Evolutionary conservation across 495 filamentous ascomycete species (phyloP).

Genomic region (Paragyromitra xinjiangensis): DNA sequence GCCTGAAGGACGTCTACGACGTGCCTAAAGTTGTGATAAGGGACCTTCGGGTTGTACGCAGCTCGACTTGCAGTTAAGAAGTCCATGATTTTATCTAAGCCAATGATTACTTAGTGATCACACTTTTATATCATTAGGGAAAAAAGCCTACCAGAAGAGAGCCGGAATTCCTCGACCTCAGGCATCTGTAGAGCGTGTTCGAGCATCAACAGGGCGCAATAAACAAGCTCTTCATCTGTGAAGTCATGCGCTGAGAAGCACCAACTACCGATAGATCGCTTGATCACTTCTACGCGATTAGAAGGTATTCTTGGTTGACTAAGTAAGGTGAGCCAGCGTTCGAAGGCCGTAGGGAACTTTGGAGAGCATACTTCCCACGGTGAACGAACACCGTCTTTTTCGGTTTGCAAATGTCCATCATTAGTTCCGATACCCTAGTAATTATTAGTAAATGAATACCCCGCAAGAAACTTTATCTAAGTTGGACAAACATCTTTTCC

Average conservation of each 20-base stretch:
- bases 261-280: constrained; percentile 79
- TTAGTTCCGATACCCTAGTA: constrained; percentile 84
- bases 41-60: constrained; percentile 92
- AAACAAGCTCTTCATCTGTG: constrained; percentile 84
- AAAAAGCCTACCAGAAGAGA: constrained; percentile 71
- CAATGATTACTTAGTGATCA: constrained; percentile 16
- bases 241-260: constrained; percentile 88
- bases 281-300: constrained; percentile 70
- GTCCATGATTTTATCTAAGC: constrained; percentile 70
- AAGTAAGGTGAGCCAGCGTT: constrained; percentile 42
- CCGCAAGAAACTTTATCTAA: neutral
- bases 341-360: constrained; percentile 22
- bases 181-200: constrained; percentile 86
- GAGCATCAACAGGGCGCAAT: constrained; percentile 81
- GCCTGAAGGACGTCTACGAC: constrained; percentile 96
- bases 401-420: constrained; percentile 87
- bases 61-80: constrained; percentile 85
- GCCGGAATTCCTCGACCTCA: constrained; percentile 78
- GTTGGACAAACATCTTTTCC: constrained; percentile 71
- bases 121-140: neutral
- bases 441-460: constrained; percentile 42
- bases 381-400: constrained; percentile 66
- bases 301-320: constrained; percentile 61
- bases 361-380: constrained; percentile 58
- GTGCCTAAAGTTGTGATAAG: constrained; percentile 99